Evolutionary conservation across 225 moss, liverwort and hornwort species (phyloP).

Genomic region (Rhytidiadelphus loreus): DNA sequence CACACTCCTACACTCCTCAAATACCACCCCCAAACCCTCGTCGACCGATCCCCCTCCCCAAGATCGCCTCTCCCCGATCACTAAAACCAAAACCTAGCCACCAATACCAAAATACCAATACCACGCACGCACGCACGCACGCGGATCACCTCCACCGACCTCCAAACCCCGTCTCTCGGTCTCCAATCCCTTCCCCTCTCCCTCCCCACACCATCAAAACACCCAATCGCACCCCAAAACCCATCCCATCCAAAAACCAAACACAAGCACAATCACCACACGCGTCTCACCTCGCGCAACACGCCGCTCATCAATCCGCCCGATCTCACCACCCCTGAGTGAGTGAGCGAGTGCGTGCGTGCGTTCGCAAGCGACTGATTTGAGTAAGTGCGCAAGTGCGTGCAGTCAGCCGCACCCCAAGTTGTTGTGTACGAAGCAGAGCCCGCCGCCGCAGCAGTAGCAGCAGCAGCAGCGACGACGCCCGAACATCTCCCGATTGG

Average conservation of each 20-base stretch:
- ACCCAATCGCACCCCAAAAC: background rate
- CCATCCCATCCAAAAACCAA: background rate
- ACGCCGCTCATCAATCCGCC: constrained; percentile 20
- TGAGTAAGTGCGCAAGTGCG: background rate
- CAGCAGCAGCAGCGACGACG: background rate
- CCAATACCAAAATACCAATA: background rate
- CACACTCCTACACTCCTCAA: background rate
- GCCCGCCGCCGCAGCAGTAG: constrained; percentile 14
- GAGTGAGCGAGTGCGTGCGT: background rate
- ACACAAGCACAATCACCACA: background rate
- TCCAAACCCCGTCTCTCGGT: background rate
- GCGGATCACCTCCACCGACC: background rate
- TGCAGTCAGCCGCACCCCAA: constrained; percentile 16
- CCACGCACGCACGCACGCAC: background rate
- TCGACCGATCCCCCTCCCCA: constrained; percentile 3
- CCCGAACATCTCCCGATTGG: constrained; percentile 21
- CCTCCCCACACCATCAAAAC: background rate
- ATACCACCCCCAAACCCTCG: background rate
- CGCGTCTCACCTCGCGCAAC: background rate
- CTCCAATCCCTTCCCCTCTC: background rate
- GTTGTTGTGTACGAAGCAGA: constrained; percentile 9
- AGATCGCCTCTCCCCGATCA: constrained; percentile 18
- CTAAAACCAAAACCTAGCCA: constrained; percentile 1
- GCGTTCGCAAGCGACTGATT: background rate
- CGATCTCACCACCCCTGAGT: background rate